These are phyloP conservation scores for Linum trigynum DNA, from an alignment of 345 rosid species.

Conservation along the genomic window DNA sequence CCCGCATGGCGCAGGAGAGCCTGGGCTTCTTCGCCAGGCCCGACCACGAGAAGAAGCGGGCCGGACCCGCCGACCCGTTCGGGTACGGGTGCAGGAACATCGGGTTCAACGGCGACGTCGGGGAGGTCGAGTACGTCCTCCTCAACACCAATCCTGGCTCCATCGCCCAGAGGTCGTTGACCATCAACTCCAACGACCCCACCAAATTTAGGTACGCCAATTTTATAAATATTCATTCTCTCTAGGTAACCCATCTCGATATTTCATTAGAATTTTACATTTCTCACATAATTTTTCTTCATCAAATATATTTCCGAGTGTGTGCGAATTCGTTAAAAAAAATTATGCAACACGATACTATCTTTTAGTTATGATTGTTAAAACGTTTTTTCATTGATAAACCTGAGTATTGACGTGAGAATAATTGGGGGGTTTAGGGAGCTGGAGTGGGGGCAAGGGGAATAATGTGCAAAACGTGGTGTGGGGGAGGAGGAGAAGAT, in stretches of 20 bases:
- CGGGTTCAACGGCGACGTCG: slow-evolving; percentile 29
- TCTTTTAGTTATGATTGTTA: slow-evolving; percentile 4
- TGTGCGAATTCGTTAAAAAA: not conserved
- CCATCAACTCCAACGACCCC: slow-evolving; percentile 21
- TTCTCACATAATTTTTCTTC: too few relatives aligned
- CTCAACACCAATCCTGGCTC: slow-evolving; percentile 19
- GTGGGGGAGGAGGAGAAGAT: too few relatives aligned
- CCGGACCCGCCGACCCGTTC: slow-evolving; percentile 23
- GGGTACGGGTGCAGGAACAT: slow-evolving; percentile 34
- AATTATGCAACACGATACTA: not conserved
- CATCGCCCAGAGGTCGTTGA: slow-evolving; percentile 16
- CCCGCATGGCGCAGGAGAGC: slow-evolving; percentile 17
- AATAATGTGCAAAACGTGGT: not conserved
- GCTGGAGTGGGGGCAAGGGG: not conserved
- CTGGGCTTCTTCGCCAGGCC: slow-evolving; percentile 19
- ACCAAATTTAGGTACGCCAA: slow-evolving; percentile 15
- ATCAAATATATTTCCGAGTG: too few relatives aligned
- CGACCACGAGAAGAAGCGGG: slow-evolving; percentile 17
- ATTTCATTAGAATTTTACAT: too few relatives aligned
- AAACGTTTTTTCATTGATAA: too few relatives aligned
- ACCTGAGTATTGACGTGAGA: too few relatives aligned
- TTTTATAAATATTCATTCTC: not conserved
- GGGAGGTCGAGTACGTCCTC: slow-evolving; percentile 30
- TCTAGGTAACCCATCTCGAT: not conserved
- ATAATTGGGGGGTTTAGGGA: too few relatives aligned